Evolutionary conservation across 1,284 basidiomycete species (phyloP).

Genomic region (Porogramme epimiltina): DNA sequence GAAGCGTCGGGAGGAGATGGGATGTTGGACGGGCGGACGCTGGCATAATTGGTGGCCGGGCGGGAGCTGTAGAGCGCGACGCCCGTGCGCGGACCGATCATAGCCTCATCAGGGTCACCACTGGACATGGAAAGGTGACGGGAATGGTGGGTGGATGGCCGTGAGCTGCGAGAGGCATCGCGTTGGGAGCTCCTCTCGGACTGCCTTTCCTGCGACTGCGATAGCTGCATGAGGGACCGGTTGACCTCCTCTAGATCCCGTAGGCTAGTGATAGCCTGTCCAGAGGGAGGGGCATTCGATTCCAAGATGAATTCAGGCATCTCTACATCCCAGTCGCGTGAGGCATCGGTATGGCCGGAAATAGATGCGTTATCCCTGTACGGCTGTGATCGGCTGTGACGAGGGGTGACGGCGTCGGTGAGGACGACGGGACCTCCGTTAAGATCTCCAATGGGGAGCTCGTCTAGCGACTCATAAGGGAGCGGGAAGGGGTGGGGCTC

Average conservation of each 20-base stretch:
- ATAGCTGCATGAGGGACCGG: conserved; percentile 19
- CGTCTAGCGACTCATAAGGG: conserved; percentile 7
- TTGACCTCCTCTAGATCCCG: conserved; percentile 23
- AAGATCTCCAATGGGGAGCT: conserved; percentile 10
- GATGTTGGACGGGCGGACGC: conserved; percentile 1
- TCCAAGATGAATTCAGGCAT: conserved; percentile 1
- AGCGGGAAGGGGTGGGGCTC: conserved; percentile 3
- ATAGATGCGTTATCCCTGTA: conserved; percentile 4
- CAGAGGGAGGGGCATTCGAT: conserved; percentile 11
- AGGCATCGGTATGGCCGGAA: conserved; percentile 9
- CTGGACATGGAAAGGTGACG: conserved; percentile 13
- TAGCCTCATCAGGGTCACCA: conserved; percentile 10
- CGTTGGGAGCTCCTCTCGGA: not conserved
- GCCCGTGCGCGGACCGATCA: conserved; percentile 22
- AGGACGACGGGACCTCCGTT: conserved; percentile 11
- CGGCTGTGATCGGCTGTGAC: not conserved
- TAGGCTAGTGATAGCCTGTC: conserved; percentile 20
- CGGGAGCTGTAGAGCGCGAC: conserved; percentile 22
- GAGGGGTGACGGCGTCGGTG: conserved; percentile 5
- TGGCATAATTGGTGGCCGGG: conserved; percentile 11
- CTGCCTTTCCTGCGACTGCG: conserved; percentile 4
- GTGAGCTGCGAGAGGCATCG: conserved; percentile 4
- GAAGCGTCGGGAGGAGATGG: conserved; percentile 6
- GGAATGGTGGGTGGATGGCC: conserved; percentile 11
- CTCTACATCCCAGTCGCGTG: conserved; percentile 2